These are phyloP conservation scores for Aureobasidium subglaciale DNA, from an alignment of 2,329 filamentous ascomycete genomes.

Conservation along the genomic window DNA sequence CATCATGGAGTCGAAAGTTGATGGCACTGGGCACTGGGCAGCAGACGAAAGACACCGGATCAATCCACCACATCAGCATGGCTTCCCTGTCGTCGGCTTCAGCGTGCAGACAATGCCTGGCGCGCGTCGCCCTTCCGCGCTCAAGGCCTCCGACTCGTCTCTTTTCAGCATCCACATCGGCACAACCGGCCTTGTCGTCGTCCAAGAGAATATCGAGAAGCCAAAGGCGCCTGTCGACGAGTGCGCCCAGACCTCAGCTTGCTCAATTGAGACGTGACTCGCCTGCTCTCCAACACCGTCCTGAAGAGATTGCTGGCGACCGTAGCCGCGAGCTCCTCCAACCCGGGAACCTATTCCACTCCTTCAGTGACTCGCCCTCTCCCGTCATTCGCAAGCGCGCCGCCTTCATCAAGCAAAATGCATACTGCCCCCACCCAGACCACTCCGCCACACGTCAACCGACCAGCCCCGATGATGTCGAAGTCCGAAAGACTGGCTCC, in stretches of 20 bases:
- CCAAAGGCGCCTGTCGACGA: slow-evolving; percentile 7
- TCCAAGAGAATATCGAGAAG: slow-evolving; percentile 1
- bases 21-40: background rate
- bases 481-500: slow-evolving; percentile 52
- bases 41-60: background rate
- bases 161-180: slow-evolving; percentile 8
- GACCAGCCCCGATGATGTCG: slow-evolving; percentile 56
- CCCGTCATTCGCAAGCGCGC: slow-evolving; percentile 81
- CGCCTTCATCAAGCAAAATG: slow-evolving; percentile 86
- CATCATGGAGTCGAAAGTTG: background rate
- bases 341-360: slow-evolving; percentile 84
- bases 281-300: background rate
- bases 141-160: background rate
- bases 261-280: slow-evolving; percentile 6
- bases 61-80: background rate
- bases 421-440: slow-evolving; percentile 83
- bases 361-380: slow-evolving; percentile 81
- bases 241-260: background rate
- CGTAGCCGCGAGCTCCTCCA: slow-evolving; percentile 44
- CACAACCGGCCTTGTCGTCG: slow-evolving; percentile 7
- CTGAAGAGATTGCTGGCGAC: slow-evolving; percentile 16
- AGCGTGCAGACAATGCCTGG: slow-evolving; percentile 9
- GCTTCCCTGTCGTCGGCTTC: slow-evolving; percentile 7
- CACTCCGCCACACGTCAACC: slow-evolving; percentile 70
- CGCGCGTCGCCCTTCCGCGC: background rate